phyloP scores from a whole-genome alignment of 1,284 basidiomycete genomes.

The Takashimella koratensis region DNA sequence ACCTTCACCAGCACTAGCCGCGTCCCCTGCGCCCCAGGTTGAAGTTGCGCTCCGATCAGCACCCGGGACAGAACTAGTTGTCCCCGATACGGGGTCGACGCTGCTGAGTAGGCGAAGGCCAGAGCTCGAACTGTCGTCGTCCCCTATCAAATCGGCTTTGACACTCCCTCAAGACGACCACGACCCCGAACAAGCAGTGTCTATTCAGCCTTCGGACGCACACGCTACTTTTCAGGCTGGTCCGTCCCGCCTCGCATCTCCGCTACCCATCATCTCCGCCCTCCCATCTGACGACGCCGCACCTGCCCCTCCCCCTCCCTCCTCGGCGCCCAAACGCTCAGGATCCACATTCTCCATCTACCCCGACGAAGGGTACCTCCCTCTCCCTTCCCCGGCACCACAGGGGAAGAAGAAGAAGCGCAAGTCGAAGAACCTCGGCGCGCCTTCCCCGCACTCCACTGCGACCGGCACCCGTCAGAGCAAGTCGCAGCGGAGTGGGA shows the following conservation, averaged over 20 bases:
- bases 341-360: constrained; percentile 26
- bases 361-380: constrained; percentile 39
- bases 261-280: neutral
- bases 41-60: too few relatives aligned
- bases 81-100: neutral
- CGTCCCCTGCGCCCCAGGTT: too few relatives aligned
- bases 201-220: too few relatives aligned
- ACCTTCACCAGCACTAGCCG: too few relatives aligned
- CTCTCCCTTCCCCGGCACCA: constrained; percentile 3
- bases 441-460: neutral
- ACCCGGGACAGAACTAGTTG: too few relatives aligned
- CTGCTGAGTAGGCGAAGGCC: neutral
- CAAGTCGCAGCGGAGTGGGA: too few relatives aligned
- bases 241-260: neutral
- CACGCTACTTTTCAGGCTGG: too few relatives aligned
- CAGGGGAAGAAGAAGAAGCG: constrained; percentile 32
- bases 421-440: constrained; percentile 16
- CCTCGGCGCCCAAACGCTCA: neutral
- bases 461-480: neutral
- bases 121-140: neutral
- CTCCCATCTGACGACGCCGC: neutral
- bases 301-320: neutral
- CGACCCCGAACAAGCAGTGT: too few relatives aligned
- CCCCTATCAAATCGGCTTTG: too few relatives aligned
- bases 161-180: too few relatives aligned